Conservation (phyloP, 495 filamentous ascomycete genomes). For the Neurospora pannonica region DNA sequence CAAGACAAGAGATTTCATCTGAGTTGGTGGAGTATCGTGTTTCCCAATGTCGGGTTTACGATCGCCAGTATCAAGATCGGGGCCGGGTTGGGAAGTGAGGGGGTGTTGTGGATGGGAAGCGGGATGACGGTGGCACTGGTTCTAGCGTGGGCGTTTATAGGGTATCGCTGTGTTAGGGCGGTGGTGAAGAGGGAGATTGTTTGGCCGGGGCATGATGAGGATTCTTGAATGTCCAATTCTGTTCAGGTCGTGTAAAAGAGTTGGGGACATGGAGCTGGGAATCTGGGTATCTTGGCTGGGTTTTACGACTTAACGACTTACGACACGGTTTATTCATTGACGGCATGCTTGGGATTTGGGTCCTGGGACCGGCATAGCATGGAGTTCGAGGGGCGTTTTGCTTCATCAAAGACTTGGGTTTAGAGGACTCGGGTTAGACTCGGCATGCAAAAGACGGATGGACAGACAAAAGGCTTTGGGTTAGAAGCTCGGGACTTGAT, state of each 20-base stretch:
- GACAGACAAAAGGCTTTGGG: background rate
- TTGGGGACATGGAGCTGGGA: background rate
- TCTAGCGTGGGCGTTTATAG: conserved; percentile 48
- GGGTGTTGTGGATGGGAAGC: conserved; percentile 35
- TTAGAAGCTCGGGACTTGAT: background rate
- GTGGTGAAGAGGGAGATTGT: conserved; percentile 46
- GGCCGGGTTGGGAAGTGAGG: conserved; percentile 28
- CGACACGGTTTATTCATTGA: background rate
- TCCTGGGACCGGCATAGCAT: background rate
- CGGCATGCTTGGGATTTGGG: background rate
- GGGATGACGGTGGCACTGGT: conserved; percentile 48
- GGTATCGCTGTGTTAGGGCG: conserved; percentile 43
- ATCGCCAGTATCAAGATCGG: conserved; percentile 40
- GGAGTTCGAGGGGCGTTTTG: background rate
- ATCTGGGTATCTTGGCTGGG: background rate
- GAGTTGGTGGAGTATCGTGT: conserved; percentile 49
- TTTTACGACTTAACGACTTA: background rate
- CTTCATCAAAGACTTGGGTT: background rate
- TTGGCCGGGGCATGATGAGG: conserved; percentile 56
- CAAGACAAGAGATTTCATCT: conserved; percentile 45
- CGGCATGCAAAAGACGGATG: background rate
- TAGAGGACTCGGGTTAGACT: background rate
- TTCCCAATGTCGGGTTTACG: conserved; percentile 51
- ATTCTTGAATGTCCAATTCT: conserved; percentile 19
- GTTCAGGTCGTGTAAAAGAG: background rate